phyloP scores from a whole-genome alignment of 2,329 filamentous ascomycete species.

The Fusarium pininemorale region DNA sequence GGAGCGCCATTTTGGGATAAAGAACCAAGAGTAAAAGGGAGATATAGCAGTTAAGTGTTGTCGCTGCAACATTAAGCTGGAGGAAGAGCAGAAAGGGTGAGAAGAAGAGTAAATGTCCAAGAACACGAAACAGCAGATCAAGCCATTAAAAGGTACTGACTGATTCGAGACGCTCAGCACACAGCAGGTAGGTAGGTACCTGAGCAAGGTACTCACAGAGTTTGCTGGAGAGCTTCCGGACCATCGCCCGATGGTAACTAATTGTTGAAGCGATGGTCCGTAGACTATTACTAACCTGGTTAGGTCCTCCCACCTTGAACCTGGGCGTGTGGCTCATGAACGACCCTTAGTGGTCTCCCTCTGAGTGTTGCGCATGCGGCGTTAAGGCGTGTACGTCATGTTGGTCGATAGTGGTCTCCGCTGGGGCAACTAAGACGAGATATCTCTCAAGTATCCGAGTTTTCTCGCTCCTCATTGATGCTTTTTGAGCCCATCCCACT shows the following conservation, averaged over 20 bases:
- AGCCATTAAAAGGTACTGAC: conserved; percentile 29
- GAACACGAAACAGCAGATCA: conserved; percentile 16
- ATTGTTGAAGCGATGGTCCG: conserved; percentile 42
- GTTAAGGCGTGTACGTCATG: conserved; percentile 38
- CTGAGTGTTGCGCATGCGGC: conserved; percentile 35
- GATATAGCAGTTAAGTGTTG: conserved; percentile 42
- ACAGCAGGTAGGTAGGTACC: not conserved
- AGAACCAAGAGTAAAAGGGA: conserved; percentile 43
- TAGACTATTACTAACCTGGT: conserved; percentile 28
- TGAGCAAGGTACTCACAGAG: conserved; percentile 14
- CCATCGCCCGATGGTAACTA: conserved; percentile 38
- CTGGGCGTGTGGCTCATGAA: conserved; percentile 33
- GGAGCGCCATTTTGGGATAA: conserved; percentile 66
- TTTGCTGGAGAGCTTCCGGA: conserved; percentile 38
- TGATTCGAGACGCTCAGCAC: not conserved
- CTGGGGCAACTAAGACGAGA: conserved; percentile 27
- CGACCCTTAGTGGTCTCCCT: conserved; percentile 36
- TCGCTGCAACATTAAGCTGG: conserved; percentile 41
- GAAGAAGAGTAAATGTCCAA: conserved; percentile 14
- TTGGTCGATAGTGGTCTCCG: conserved; percentile 32
- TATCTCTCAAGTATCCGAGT: conserved; percentile 27
- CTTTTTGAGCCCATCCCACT: conserved; percentile 26
- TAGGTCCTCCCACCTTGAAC: conserved; percentile 37
- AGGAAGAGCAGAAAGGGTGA: conserved; percentile 22
- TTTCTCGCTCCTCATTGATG: conserved; percentile 34